Conservation (phyloP, 345 rosid species). For the Citrus mangshanensis region DNA sequence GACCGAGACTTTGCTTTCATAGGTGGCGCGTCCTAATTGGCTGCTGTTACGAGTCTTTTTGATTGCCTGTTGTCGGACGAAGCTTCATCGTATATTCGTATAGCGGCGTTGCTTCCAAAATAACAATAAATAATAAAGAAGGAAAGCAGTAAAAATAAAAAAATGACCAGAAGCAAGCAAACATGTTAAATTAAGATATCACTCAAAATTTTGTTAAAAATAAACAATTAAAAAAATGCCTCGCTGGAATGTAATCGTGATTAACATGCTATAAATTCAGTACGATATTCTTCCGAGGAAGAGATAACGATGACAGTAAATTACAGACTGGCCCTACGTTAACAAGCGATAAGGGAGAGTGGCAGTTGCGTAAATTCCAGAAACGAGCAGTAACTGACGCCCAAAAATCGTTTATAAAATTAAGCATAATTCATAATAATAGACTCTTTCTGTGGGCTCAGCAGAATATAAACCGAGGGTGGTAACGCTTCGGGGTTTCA, state of each 20-base stretch:
- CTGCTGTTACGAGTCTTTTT: neutral
- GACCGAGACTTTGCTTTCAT: neutral
- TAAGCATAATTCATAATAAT: too few relatives aligned
- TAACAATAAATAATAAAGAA: too few relatives aligned
- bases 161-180: too few relatives aligned
- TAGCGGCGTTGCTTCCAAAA: neutral
- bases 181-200: too few relatives aligned
- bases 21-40: constrained; percentile 9
- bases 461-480: neutral
- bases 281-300: too few relatives aligned
- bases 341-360: neutral
- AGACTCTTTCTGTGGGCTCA: neutral
- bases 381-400: neutral
- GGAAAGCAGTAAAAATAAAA: neutral
- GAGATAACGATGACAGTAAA: neutral
- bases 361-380: neutral
- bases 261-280: too few relatives aligned
- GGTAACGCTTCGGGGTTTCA: neutral
- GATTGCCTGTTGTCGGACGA: neutral
- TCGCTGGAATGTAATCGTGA: too few relatives aligned
- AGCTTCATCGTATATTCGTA: neutral
- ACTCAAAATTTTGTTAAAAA: too few relatives aligned
- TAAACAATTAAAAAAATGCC: too few relatives aligned
- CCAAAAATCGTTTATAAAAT: neutral
- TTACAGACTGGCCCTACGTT: neutral